Base-by-base conservation (phyloP, 306 rosid species). In the Gynostemma pentaphyllum region DNA sequence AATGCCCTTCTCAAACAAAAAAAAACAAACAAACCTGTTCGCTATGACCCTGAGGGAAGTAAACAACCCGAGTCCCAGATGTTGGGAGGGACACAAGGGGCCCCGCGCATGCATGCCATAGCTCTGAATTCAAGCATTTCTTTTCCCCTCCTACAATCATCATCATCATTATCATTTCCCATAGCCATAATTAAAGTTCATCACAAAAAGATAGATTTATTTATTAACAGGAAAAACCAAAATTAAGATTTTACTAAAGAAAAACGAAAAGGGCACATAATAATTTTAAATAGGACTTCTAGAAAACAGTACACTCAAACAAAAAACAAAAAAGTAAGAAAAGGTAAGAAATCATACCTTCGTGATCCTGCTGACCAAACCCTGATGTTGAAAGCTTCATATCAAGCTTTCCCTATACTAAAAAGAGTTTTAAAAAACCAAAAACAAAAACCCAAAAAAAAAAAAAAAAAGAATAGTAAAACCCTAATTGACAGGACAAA, bases 51-150 rank as follows among this genome's bases (percentile, higher is more conserved):
- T 89, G 97, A 65, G 97, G 89, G 73, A 89, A 89, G 91, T 87
- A 87, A 44, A 84, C 91, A 52, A 84, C 95, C 39, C 91, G 84
- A 70, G 88, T 80, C 46, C 86, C 91, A 42, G 85, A 73, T 28
- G 79, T 80, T 30, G 95, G 95, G 61, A 87, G 88, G 66, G 86
- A 84, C 52, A 87, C 95, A 57, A 87, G 77, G 32, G 95, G 95
- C 55, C 95, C 95, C 50, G 95, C 95, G 37, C 97, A 89, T 60
- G 97, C 97, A 84, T 89, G 97, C 97, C 97, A 89, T 55, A 89
- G 85, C 91, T 89, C 95, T 68, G 95, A 87, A 78, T 87, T 87
- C 83, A 87, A 74, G 75, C 88, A 84, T 67, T 87, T 87, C 81
- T 87, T 84, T 73, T 87, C 95, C 51, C 72, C 86, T 72, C 82